Percentiles rank a stretch among this genome's conserved stretches.
Conservation (phyloP, 1,284 basidiomycete species). For the Coniferiporia weirii region DNA sequence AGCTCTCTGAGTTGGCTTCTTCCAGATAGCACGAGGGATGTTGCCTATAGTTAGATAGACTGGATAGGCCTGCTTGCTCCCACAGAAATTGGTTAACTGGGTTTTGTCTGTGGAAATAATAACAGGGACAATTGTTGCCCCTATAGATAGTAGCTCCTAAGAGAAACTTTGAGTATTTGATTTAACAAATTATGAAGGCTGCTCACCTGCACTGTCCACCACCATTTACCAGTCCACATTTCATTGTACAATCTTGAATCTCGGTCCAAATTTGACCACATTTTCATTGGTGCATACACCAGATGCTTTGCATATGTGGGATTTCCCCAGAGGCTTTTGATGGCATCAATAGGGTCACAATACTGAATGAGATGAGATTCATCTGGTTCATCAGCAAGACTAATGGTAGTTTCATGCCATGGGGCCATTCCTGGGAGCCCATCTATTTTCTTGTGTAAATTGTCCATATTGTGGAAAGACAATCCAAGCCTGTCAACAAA, state of each 20-base stretch:
- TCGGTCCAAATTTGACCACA: background rate
- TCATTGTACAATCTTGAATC: background rate
- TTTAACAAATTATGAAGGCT: background rate
- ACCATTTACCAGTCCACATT: conserved; percentile 2
- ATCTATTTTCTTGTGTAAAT: conserved; percentile 9
- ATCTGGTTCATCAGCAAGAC: conserved; percentile 4
- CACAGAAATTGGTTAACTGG: conserved; percentile 18
- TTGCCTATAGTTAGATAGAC: conserved; percentile 22
- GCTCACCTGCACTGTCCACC: background rate
- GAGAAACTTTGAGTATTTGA: background rate
- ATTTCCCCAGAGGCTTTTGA: conserved; percentile 5
- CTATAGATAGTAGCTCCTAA: background rate
- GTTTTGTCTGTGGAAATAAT: conserved; percentile 21
- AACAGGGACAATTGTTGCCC: conserved; percentile 14
- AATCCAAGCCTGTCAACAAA: background rate
- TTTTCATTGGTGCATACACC: conserved; percentile 2
- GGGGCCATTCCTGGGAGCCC: conserved; percentile 2
- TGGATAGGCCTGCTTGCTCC: conserved; percentile 19
- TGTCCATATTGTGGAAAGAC: conserved; percentile 10
- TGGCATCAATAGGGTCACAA: conserved; percentile 5
- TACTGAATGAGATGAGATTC: conserved; percentile 12
- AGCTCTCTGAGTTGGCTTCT: conserved; percentile 7
- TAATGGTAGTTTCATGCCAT: conserved; percentile 5
- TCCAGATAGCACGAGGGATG: conserved; percentile 14
- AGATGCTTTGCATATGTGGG: conserved; percentile 4